phyloP scores from a whole-genome alignment of 192 early-diverging fungal species.

The Gonapodya prolifera region DNA sequence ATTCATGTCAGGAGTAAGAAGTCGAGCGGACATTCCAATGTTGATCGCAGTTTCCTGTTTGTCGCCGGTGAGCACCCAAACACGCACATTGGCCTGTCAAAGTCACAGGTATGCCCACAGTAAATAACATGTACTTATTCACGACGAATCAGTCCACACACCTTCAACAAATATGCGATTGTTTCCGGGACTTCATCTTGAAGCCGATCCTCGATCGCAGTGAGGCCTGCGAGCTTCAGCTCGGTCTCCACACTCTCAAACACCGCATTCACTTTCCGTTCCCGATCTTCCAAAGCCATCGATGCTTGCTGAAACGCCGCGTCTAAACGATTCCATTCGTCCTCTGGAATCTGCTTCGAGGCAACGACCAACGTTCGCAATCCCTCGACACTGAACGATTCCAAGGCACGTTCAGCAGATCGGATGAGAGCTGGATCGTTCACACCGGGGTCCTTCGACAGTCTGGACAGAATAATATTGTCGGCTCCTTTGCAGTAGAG shows the following conservation, averaged over 20 bases:
- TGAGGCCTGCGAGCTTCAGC: conserved; percentile 31
- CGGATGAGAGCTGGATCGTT: conserved; percentile 9
- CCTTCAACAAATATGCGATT: conserved; percentile 33
- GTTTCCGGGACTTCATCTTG: conserved; percentile 48
- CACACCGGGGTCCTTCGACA: conserved; percentile 21
- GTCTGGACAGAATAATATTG: conserved; percentile 2
- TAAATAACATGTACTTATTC: too few species aligned
- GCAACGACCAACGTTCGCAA: conserved; percentile 73
- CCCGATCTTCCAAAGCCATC: conserved; percentile 46
- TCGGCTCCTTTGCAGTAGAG: conserved; percentile 68
- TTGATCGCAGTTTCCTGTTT: conserved; percentile 53
- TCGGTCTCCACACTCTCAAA: conserved; percentile 30
- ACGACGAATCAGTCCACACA: too few species aligned
- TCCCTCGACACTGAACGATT: conserved; percentile 39
- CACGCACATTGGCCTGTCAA: conserved; percentile 30
- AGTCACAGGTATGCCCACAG: too few species aligned
- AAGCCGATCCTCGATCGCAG: conserved; percentile 47
- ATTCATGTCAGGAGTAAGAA: conserved; percentile 35
- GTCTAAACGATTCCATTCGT: conserved; percentile 57
- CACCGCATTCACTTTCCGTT: conserved; percentile 25
- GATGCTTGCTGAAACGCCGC: conserved; percentile 55
- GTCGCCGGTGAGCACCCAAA: conserved; percentile 52
- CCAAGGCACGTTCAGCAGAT: conserved; percentile 3
- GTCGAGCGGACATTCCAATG: conserved; percentile 58
- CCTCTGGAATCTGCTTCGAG: conserved; percentile 44